These are phyloP conservation scores for Smithsoniella earleae DNA, from an alignment of 163 green algal genomes.

Conservation along the genomic window DNA sequence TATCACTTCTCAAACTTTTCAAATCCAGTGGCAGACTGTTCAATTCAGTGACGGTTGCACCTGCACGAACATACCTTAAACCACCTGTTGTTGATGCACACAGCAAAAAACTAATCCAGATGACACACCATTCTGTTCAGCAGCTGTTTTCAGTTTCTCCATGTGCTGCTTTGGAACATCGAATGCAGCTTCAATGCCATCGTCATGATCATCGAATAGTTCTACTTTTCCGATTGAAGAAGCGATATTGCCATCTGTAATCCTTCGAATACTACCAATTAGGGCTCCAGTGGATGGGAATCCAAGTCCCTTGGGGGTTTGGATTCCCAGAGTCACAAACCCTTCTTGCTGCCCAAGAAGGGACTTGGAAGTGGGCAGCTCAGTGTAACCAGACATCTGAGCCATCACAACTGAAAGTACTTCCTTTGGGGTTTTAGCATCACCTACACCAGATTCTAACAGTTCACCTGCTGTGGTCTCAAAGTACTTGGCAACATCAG, in stretches of 20 bases:
- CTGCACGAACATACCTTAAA: no score
- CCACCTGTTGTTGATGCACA: neutral
- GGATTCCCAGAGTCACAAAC: slow-evolving; percentile 27
- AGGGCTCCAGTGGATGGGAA: slow-evolving; percentile 11
- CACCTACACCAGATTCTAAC: slow-evolving; percentile 22
- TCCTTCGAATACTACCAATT: neutral
- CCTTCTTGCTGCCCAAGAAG: slow-evolving; percentile 2
- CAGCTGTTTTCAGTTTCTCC: neutral
- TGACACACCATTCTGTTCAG: neutral
- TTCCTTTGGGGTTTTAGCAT: slow-evolving; percentile 9
- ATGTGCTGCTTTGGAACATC: neutral
- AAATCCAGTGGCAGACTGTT: neutral
- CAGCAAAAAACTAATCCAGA: neutral
- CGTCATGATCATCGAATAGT: slow-evolving; percentile 25
- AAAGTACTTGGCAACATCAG: slow-evolving; percentile 30
- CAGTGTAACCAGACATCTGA: slow-evolving; percentile 20
- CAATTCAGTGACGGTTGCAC: neutral
- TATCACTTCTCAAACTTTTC: neutral
- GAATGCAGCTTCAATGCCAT: slow-evolving; percentile 13
- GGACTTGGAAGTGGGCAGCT: slow-evolving; percentile 8
- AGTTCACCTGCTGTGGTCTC: neutral
- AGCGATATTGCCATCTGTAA: neutral
- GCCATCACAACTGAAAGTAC: slow-evolving; percentile 24
- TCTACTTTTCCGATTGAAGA: slow-evolving; percentile 1
- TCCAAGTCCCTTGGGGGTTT: neutral